Evolutionary conservation across 805 yeast species (phyloP).

Genomic region (Sugiyamaella floridensis): DNA sequence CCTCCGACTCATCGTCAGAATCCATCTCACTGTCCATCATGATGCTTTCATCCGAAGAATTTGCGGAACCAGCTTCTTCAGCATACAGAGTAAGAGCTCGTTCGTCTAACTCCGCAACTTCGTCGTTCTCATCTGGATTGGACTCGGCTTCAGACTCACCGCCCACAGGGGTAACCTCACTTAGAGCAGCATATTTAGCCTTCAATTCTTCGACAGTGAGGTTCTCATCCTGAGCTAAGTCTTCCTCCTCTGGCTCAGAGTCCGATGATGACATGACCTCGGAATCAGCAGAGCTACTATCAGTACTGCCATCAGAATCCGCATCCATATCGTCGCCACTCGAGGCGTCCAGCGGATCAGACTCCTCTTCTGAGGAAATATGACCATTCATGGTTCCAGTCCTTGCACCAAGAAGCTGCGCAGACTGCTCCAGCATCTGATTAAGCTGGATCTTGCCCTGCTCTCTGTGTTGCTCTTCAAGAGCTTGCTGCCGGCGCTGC

Average conservation of each 20-base stretch:
- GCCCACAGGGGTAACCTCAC: conserved; percentile 26
- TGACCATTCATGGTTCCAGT: conserved; percentile 34
- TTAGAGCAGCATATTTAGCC: conserved; percentile 47
- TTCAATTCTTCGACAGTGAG: conserved; percentile 50
- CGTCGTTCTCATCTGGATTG: conserved; percentile 28
- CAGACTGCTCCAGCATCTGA: conserved; percentile 84
- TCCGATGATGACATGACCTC: conserved; percentile 25
- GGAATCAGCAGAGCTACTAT: conserved; percentile 35
- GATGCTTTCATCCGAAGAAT: conserved; percentile 19
- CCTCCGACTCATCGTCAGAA: conserved; percentile 12
- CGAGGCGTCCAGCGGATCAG: conserved; percentile 25
- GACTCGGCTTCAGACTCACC: conserved; percentile 30
- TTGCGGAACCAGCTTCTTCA: conserved; percentile 35
- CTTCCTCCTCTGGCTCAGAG: conserved; percentile 22
- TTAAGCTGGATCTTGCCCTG: conserved; percentile 83
- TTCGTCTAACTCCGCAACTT: conserved; percentile 15
- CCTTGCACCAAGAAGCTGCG: conserved; percentile 83
- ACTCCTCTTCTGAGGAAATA: conserved; percentile 29
- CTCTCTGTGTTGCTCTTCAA: conserved; percentile 66
- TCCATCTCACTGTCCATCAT: conserved; percentile 19
- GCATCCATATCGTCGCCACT: conserved; percentile 30
- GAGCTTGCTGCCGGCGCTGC: conserved; percentile 58
- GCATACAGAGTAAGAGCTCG: conserved; percentile 44
- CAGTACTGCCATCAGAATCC: conserved; percentile 24
- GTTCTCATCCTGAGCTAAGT: conserved; percentile 39